Conservation (phyloP, 805 yeast species). For the Kodamaea fukazawae region DNA sequence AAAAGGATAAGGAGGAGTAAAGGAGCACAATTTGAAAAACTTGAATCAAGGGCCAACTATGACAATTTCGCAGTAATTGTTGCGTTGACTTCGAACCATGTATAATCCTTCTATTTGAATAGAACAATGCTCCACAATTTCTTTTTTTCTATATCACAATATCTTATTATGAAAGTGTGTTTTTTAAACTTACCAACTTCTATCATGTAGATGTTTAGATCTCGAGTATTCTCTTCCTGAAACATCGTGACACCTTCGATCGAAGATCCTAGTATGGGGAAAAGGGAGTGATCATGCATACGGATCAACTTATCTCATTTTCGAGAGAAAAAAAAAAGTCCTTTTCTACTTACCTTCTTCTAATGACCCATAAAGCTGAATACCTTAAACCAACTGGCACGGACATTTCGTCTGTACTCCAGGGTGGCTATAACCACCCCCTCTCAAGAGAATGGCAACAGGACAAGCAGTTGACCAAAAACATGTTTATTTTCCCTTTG, state of each 20-base stretch:
- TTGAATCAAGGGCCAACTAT: background rate
- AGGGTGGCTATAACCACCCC: slow-evolving; percentile 95
- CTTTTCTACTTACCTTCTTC: background rate
- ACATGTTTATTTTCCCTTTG: slow-evolving; percentile 89
- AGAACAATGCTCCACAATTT: no score
- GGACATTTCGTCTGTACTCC: slow-evolving; percentile 69
- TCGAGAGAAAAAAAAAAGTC: slow-evolving; percentile 1
- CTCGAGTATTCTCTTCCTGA: no score
- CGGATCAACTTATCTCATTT: no score
- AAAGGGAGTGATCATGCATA: no score
- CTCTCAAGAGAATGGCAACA: slow-evolving; percentile 88
- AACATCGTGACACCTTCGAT: no score
- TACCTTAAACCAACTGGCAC: slow-evolving; percentile 59
- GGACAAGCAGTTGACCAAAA: slow-evolving; percentile 77
- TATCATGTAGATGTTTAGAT: no score
- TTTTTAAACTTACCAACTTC: no score
- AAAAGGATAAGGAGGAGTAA: slow-evolving; percentile 10
- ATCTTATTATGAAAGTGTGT: no score
- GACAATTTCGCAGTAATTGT: background rate
- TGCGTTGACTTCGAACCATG: no score
- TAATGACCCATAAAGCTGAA: slow-evolving; percentile 71
- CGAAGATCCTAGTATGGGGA: no score
- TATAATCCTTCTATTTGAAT: no score
- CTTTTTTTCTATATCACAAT: no score
- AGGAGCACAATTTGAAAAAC: slow-evolving; percentile 3